Evolutionary conservation across 768 basidiomycete species (phyloP), one percentile per base, ranked within the genome.

Genomic region (Pluteus cervinus): DNA sequence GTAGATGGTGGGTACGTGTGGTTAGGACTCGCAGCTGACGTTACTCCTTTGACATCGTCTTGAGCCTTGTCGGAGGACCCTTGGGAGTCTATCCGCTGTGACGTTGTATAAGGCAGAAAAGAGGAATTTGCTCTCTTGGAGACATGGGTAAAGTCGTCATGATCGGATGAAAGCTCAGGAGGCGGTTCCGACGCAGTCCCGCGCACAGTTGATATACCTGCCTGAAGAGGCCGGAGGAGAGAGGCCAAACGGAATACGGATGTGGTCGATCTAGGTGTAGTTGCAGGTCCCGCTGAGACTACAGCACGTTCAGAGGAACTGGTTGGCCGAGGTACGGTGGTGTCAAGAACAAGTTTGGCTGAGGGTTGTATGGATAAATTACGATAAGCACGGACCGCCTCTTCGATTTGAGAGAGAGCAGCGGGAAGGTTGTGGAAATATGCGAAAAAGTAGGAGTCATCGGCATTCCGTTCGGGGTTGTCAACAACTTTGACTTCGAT

Each of bases 401-500:
- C 76, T 21, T 86, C 80, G 42, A 98, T 92, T 55, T 84, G 78
- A 28, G 84, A 81, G 39, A 93, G 67, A 2, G 90, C 87, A 24
- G 57, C 68, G 5, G 81, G 69, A 24, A 90, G 70, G 58, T 93
- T 77, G 47, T 80, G 80, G 58, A 97, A 96, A 57, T 96, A 97
- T 10, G 93, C 90, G 52, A 94, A 94, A 61, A 94, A 96, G 54
- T 90, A 91, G 2, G 87, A 89, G 54, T 90, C 87, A 23, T 86
- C 58, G 1, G 81, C 77, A 51, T 81, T 83, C 44, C 80, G 76
- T 42, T 86, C 87, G 46, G 75, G 75, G 47, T 81, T 83, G 60
- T 93, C 88, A 37, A 87, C 68, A 9, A 92, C 89, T 61, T 91
- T 91, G 46, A 97, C 75, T 63, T 97, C 92, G 42, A 99, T 84